Percentiles rank a stretch among this genome's conserved stretches.
Evolutionary conservation across 2,329 filamentous ascomycete genomes (phyloP).

Genomic region (Aspergillus udagawae): DNA sequence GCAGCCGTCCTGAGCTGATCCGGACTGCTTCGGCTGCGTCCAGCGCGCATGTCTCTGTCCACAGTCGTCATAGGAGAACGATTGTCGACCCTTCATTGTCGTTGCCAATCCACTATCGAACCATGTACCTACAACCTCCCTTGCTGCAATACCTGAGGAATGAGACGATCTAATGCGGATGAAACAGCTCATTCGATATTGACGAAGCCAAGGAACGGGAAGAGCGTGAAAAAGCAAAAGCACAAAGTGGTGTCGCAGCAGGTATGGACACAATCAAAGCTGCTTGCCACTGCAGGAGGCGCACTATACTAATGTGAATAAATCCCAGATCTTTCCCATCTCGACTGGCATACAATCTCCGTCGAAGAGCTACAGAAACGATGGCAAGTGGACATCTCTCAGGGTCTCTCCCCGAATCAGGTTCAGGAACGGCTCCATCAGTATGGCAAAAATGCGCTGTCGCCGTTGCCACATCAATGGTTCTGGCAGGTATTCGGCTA

Average conservation of each 20-base stretch:
- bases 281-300: neutral
- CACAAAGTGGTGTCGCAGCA: constrained; percentile 44
- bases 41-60: constrained; percentile 10
- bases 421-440: constrained; percentile 52
- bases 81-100: constrained; percentile 22
- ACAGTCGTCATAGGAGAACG: constrained; percentile 8
- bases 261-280: constrained; percentile 26
- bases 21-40: constrained; percentile 5
- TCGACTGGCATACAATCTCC: constrained; percentile 63
- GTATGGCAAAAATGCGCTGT: constrained; percentile 65
- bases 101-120: constrained; percentile 30
- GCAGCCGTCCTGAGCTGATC: neutral
- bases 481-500: constrained; percentile 61
- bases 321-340: constrained; percentile 49
- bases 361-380: constrained; percentile 57
- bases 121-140: constrained; percentile 15
- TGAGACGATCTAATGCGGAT: constrained; percentile 5
- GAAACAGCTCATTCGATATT: constrained; percentile 51
- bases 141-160: neutral
- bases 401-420: constrained; percentile 60
- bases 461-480: constrained; percentile 60
- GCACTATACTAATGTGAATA: neutral
- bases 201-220: constrained; percentile 51
- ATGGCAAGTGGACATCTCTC: constrained; percentile 52
- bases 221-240: constrained; percentile 38